phyloP scores from a whole-genome alignment of 495 filamentous ascomycete species.

The Pseudoneurospora amorphoporcata region DNA sequence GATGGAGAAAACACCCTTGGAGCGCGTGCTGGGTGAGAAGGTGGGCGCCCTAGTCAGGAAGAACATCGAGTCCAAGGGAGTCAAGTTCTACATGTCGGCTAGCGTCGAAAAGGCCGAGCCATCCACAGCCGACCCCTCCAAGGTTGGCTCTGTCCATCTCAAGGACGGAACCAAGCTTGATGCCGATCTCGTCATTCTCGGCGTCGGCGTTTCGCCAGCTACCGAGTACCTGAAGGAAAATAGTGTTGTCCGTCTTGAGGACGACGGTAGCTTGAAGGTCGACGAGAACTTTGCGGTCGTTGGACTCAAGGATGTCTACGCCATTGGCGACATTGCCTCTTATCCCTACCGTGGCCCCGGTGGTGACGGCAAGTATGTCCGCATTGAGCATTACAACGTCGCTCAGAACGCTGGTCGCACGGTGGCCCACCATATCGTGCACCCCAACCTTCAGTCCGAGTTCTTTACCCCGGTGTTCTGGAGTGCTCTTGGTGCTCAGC shows the following conservation, averaged over 20 bases:
- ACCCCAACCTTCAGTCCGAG: slow-evolving; percentile 48
- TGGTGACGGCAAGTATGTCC: slow-evolving; percentile 51
- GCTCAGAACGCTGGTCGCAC: slow-evolving; percentile 82
- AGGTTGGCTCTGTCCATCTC: slow-evolving; percentile 72
- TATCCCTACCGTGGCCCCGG: slow-evolving; percentile 90
- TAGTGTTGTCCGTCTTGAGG: slow-evolving; percentile 51
- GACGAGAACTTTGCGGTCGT: slow-evolving; percentile 68
- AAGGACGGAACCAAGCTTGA: slow-evolving; percentile 76
- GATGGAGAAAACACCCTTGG: slow-evolving; percentile 77
- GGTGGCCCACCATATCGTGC: slow-evolving; percentile 63
- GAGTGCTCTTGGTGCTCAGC: slow-evolving; percentile 80
- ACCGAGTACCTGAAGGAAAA: slow-evolving; percentile 79
- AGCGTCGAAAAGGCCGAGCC: slow-evolving; percentile 71
- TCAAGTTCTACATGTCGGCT: slow-evolving; percentile 76
- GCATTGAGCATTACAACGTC: slow-evolving; percentile 98
- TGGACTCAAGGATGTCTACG: slow-evolving; percentile 71
- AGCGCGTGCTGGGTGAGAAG: slow-evolving; percentile 74
- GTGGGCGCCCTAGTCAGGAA: slow-evolving; percentile 73
- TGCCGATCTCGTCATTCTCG: slow-evolving; percentile 84
- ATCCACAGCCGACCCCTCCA: slow-evolving; percentile 48
- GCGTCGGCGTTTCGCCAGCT: slow-evolving; percentile 78
- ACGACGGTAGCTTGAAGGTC: slow-evolving; percentile 71
- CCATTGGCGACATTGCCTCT: slow-evolving; percentile 91
- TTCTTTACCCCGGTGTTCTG: slow-evolving; percentile 91
- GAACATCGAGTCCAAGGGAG: slow-evolving; percentile 69